Base-by-base conservation (phyloP, 257 asterid species). In the Salvia miltiorrhiza region DNA sequence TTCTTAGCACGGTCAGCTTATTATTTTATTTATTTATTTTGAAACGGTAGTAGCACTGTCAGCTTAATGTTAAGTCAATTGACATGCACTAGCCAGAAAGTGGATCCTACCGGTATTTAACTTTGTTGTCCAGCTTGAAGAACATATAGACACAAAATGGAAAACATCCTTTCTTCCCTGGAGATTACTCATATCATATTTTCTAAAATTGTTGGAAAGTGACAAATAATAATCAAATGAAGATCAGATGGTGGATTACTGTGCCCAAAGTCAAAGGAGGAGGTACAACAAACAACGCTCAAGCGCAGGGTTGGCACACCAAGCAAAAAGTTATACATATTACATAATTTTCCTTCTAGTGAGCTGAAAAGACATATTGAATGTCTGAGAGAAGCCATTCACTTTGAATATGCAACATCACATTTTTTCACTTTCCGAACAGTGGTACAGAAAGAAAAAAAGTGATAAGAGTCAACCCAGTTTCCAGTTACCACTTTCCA, bases 61-160 rank as follows among this genome's bases (percentile, higher is more conserved):
- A 47, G 61, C 75, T 21, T 59, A 7, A 8, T 19, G 16, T 19
- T 9, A 58, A 58, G 39, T 20, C 41, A 47, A 16, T 20, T 44
- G 17, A 33, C 60, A 35, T 59, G 13, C 12, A 59, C 28, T 48
- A 70, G 62, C 52, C 52, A 59, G 68, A 70, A 70, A 6, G 3
- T 21, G 73, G 63, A 67, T 52, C 63, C 53, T 33, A 66, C 9
- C 3, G 14, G 66, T 9, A 45, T n/a, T 45, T n/a, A n/a, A 54
- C 60, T 54, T 11, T 4, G 23, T 14, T 12, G 17, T 54, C 16
- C 13, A 55, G 45, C n/a, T 55, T 68, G 65, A 68, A 26, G 47
- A 20, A 26, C 32, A 9, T 13, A 16, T 41, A 26, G 26, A 23
- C 53, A 30, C 33, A n/a, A 57, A 7, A 59, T 44, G 8, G 49